phyloP scores from a whole-genome alignment of 306 rosid species.

The Glycyrrhiza uralensis region DNA sequence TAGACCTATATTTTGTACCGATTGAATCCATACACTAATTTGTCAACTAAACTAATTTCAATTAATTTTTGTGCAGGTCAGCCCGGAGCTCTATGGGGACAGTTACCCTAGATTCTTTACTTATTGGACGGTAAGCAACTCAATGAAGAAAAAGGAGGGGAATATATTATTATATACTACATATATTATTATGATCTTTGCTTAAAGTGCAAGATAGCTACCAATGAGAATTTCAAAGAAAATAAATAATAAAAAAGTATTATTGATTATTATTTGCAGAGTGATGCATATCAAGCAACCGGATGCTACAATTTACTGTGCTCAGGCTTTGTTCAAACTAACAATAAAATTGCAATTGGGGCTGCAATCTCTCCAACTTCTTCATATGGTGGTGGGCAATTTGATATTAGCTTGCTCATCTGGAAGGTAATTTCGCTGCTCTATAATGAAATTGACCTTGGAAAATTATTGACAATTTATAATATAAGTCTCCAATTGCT shows the following conservation, averaged over 20 bases:
- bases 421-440: slow-evolving; percentile 75
- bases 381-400: slow-evolving; percentile 71
- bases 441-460: not conserved
- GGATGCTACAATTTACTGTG: slow-evolving; percentile 93
- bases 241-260: not conserved
- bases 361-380: slow-evolving; percentile 98
- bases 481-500: not conserved
- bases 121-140: slow-evolving; percentile 86
- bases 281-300: slow-evolving; percentile 96
- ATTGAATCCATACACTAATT: too few relatives aligned
- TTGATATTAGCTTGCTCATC: slow-evolving; percentile 77
- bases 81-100: slow-evolving; percentile 97
- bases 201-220: slow-evolving; percentile 15
- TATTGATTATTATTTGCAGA: slow-evolving; percentile 40
- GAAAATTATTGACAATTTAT: not conserved
- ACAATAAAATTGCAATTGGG: slow-evolving; percentile 81
- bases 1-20: too few relatives aligned
- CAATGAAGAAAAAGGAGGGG: not conserved
- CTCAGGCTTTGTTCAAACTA: slow-evolving; percentile 93
- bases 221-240: not conserved
- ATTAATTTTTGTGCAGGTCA: slow-evolving; percentile 62
- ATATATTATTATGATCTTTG: not conserved
- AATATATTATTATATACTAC: not conserved
- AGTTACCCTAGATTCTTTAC: slow-evolving; percentile 90
- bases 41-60: slow-evolving; percentile 38